Base-by-base conservation (phyloP, 2,329 filamentous ascomycete genomes). In the Leptographium flavum region DNA sequence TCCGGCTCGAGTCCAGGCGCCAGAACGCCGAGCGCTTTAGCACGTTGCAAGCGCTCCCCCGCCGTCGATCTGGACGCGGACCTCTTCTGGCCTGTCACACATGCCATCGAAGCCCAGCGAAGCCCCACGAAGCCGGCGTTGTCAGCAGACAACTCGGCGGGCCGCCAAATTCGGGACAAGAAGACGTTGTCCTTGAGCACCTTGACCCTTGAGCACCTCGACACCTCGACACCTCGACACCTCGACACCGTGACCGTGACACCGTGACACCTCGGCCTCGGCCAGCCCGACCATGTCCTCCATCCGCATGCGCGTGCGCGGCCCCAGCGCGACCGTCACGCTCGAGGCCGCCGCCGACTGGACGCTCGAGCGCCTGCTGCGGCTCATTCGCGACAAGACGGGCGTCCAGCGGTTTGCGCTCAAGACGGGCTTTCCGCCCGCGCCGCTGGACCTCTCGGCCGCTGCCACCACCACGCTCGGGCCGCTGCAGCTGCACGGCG, bases 391-490 rank as follows among this genome's bases (percentile, higher is more conserved):
- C 43, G 64, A 73, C 42, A 74, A 76, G 55, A 85, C 83, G 2
- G 74, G 74, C 5, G 68, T 90, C 15, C 56, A 68, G 7, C 67
- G 69, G 14, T 87, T 90, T 56, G 75, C 83, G 37, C 67, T 94
- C 50, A 94, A 92, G 67, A 86, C 82, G 63, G 87, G 87, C 31
- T 94, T 83, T 55, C 90, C 90, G 1, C 80, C 85, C 22, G 78
- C 81, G 56, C 68, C 76, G 1, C 70, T 96, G 15, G 69, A 77
- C 31, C 65, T 81, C 10, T 69, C 74, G 27, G 68, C 74, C 47
- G 59, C 63, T 52, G 56, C 60, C n/a, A 42, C 46, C 15, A 45
- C 40, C 2, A 70, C 69, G 2, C 60, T 76, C 22, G 51, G 23
- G 7, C 38, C 47, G 9, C 19, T 72, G 74, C 55, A 67, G 58